phyloP scores from a whole-genome alignment of 148 eudicot genomes.

The Hydrangea macrophylla region DNA sequence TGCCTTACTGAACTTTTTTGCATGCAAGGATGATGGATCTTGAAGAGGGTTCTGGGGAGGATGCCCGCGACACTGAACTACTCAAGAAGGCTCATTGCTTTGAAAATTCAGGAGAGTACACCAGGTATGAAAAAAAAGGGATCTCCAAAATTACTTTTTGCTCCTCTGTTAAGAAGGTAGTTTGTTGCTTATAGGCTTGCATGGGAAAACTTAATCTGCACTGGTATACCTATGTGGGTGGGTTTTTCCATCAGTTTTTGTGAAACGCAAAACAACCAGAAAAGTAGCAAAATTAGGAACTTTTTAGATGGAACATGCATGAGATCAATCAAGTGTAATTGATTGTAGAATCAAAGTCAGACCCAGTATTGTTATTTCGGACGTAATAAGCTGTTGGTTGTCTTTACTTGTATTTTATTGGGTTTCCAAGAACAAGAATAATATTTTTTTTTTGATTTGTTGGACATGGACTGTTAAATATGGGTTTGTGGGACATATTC shows the following conservation, averaged over 20 bases:
- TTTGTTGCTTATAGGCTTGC: not conserved
- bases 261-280: constrained; percentile 3
- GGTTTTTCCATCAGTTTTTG: not conserved
- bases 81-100: constrained; percentile 38
- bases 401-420: no score
- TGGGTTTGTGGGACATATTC: no score
- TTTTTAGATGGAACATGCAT: no score
- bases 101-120: constrained; percentile 24
- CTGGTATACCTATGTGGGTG: not conserved
- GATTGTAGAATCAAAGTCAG: no score
- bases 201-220: not conserved
- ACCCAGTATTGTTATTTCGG: no score
- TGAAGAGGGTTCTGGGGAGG: constrained; percentile 83
- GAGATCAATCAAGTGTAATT: no score
- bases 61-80: constrained; percentile 55
- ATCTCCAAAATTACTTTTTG: not conserved
- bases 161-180: no score
- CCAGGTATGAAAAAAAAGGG: constrained; percentile 34
- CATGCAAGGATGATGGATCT: constrained; percentile 67
- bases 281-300: no score
- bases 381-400: no score
- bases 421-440: no score
- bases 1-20: constrained; percentile 6
- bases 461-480: no score
- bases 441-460: no score